Conservation (phyloP, 2,329 filamentous ascomycete species). For the Alternaria incomplexa region DNA sequence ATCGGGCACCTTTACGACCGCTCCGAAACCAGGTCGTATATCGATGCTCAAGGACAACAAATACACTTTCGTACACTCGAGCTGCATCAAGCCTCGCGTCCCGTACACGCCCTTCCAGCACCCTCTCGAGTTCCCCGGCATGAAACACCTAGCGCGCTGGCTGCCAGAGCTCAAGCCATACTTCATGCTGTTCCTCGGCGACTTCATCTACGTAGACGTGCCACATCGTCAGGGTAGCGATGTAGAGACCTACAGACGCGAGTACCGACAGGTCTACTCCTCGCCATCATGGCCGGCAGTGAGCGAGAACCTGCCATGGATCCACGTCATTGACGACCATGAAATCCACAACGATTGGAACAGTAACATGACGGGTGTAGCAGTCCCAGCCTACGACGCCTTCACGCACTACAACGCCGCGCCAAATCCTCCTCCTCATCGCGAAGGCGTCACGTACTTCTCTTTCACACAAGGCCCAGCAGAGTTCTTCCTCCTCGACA, state of each 20-base stretch:
- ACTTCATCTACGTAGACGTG: slow-evolving; percentile 92
- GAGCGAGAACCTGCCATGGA: slow-evolving; percentile 86
- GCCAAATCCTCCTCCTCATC: slow-evolving; percentile 77
- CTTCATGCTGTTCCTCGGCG: slow-evolving; percentile 75
- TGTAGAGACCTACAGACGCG: slow-evolving; percentile 79
- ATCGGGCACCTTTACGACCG: slow-evolving; percentile 78
- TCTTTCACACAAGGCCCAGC: slow-evolving; percentile 88
- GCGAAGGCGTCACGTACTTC: slow-evolving; percentile 78
- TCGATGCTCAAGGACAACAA: slow-evolving; percentile 65
- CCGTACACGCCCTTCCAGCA: slow-evolving; percentile 88
- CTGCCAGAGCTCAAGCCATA: slow-evolving; percentile 75
- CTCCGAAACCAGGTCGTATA: slow-evolving; percentile 71
- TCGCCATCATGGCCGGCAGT: slow-evolving; percentile 87
- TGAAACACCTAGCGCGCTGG: slow-evolving; percentile 75
- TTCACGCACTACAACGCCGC: slow-evolving; percentile 86
- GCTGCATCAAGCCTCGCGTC: slow-evolving; percentile 89
- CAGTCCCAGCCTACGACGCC: slow-evolving; percentile 78
- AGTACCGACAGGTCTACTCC: slow-evolving; percentile 94
- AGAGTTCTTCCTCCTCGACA: slow-evolving; percentile 94
- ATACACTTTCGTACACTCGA: slow-evolving; percentile 91
- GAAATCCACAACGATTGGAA: slow-evolving; percentile 97
- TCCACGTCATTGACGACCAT: slow-evolving; percentile 95
- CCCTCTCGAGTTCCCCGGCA: slow-evolving; percentile 79
- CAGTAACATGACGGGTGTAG: slow-evolving; percentile 79
- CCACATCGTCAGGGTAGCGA: slow-evolving; percentile 77